phyloP scores from a whole-genome alignment of 441 rosid genomes.

The Adansonia rubrostipa region DNA sequence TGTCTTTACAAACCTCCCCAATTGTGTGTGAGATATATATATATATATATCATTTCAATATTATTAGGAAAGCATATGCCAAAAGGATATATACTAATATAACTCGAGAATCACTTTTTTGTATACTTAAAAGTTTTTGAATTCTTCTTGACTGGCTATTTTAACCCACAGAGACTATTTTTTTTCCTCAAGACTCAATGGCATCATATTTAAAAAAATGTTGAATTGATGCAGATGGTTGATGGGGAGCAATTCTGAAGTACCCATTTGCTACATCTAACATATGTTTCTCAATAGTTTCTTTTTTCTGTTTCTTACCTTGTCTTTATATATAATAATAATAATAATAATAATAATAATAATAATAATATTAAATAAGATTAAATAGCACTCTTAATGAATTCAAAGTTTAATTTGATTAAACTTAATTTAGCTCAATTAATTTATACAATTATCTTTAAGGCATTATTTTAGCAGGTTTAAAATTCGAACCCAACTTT shows the following conservation, averaged over 20 bases:
- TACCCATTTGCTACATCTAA: background rate
- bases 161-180: background rate
- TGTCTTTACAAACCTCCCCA: background rate
- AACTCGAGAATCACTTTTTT: background rate
- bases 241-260: background rate
- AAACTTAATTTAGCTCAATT: too few relatives aligned
- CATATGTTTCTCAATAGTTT: background rate
- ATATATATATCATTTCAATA: background rate
- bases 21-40: too few relatives aligned
- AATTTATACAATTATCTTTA: too few relatives aligned
- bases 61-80: background rate
- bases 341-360: too few relatives aligned
- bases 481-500: too few relatives aligned
- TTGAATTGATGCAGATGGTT: background rate
- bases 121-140: background rate
- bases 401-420: too few relatives aligned
- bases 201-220: background rate
- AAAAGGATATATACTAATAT: background rate
- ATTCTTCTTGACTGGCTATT: background rate
- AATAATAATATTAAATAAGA: background rate
- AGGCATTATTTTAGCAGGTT: too few relatives aligned
- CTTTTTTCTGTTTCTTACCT: too few relatives aligned
- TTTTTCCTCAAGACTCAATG: background rate
- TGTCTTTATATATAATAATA: background rate
- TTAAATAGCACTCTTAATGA: background rate